Evolutionary conservation across 2,329 filamentous ascomycete genomes (phyloP).

Genomic region (Colletotrichum salicis): DNA sequence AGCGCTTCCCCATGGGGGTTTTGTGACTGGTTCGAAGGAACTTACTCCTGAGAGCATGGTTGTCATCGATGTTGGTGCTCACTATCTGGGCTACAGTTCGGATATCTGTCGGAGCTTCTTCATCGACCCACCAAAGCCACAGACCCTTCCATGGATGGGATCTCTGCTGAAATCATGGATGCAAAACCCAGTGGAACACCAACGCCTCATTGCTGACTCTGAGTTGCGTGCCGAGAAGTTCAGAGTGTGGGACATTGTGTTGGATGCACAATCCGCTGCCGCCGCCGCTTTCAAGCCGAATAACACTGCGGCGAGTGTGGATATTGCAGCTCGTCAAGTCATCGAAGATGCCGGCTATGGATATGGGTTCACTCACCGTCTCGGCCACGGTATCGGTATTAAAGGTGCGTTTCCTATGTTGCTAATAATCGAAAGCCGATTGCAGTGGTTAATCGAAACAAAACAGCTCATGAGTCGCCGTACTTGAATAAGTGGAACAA

Average conservation of each 20-base stretch:
- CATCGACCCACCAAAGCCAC: constrained; percentile 46
- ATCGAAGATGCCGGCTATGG: constrained; percentile 70
- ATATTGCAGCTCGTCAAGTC: constrained; percentile 67
- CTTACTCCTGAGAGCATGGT: constrained; percentile 66
- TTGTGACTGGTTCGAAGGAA: constrained; percentile 60
- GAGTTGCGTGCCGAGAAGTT: constrained; percentile 59
- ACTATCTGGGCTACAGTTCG: constrained; percentile 71
- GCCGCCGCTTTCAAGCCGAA: constrained; percentile 61
- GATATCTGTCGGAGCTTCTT: constrained; percentile 74
- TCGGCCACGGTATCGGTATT: constrained; percentile 74
- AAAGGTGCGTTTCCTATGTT: constrained; percentile 48
- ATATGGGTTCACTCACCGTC: constrained; percentile 67
- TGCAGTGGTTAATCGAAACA: not conserved
- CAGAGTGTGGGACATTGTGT: constrained; percentile 68
- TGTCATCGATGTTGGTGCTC: constrained; percentile 71
- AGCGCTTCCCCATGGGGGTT: constrained; percentile 64
- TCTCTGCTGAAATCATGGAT: not conserved
- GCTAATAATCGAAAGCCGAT: too few relatives aligned
- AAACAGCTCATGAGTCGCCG: constrained; percentile 67
- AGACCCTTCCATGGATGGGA: not conserved
- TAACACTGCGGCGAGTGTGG: constrained; percentile 67
- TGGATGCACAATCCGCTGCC: constrained; percentile 70
- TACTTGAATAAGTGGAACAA: constrained; percentile 73
- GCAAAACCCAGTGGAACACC: not conserved
- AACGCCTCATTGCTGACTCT: not conserved